phyloP scores from a whole-genome alignment of 164 flowering plant genomes.

The Nelumbo lutea region DNA sequence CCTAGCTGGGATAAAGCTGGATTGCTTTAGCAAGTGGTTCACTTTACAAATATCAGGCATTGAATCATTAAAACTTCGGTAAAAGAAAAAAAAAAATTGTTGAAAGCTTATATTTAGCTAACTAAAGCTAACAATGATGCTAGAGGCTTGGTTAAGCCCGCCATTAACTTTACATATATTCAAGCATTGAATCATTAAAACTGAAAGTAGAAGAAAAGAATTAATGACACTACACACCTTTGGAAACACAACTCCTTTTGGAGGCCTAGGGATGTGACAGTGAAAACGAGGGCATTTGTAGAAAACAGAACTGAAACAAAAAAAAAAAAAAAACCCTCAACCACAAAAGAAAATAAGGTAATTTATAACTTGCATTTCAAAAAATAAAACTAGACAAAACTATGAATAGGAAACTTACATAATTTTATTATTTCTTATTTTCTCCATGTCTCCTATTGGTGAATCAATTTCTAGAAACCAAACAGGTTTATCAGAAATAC shows the following conservation, averaged over 20 bases:
- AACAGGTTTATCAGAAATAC: conserved; percentile 29
- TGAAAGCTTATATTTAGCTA: no score
- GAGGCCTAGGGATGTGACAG: conserved; percentile 44
- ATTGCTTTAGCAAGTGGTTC: background rate
- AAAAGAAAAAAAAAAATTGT: background rate
- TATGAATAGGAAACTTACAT: conserved; percentile 29
- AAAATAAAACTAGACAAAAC: background rate
- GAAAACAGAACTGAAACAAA: conserved; percentile 30
- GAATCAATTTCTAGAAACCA: conserved; percentile 28
- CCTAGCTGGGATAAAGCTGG: background rate
- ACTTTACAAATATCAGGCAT: no score
- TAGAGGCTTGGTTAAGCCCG: no score
- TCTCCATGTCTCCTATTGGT: conserved; percentile 32
- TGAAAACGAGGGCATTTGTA: conserved; percentile 38
- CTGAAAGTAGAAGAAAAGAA: no score
- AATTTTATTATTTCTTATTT: conserved; percentile 27
- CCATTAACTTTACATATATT: no score
- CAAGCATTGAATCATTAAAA: no score
- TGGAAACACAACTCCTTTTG: conserved; percentile 33
- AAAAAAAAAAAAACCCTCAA: background rate
- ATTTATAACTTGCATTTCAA: background rate
- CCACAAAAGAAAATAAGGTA: background rate
- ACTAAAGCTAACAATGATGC: no score
- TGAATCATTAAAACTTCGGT: background rate
- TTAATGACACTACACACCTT: conserved; percentile 17